phyloP scores from a whole-genome alignment of 495 filamentous ascomycete species.

The Podospora didyma region DNA sequence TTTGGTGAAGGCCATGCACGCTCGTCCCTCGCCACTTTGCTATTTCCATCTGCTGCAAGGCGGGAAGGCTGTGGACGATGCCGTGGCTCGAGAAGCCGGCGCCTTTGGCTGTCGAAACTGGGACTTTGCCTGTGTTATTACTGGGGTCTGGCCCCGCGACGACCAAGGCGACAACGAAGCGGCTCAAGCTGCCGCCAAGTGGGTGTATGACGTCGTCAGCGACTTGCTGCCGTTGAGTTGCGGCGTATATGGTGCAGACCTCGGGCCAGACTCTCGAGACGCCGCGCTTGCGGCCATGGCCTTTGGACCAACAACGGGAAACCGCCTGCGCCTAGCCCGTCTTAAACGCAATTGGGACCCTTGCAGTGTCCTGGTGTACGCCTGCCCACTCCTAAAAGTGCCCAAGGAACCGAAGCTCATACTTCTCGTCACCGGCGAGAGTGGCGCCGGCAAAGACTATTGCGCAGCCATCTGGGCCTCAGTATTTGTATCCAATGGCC shows the following conservation, averaged over 20 bases:
- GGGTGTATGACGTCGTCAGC: slow-evolving; percentile 53
- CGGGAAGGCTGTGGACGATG: slow-evolving; percentile 49
- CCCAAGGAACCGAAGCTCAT: slow-evolving; percentile 47
- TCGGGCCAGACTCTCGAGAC: slow-evolving; percentile 61
- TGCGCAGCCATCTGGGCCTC: slow-evolving; percentile 54
- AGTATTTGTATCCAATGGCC: slow-evolving; percentile 29
- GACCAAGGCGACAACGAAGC: slow-evolving; percentile 49
- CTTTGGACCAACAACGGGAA: slow-evolving; percentile 59
- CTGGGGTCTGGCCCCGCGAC: slow-evolving; percentile 58
- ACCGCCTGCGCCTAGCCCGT: slow-evolving; percentile 44
- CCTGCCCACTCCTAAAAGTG: slow-evolving; percentile 47
- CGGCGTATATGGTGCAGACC: slow-evolving; percentile 58
- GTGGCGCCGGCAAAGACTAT: slow-evolving; percentile 58
- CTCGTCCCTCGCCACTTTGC: slow-evolving; percentile 51
- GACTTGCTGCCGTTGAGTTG: slow-evolving; percentile 47
- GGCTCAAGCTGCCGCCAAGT: slow-evolving; percentile 40
- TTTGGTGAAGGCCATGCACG: slow-evolving; percentile 45
- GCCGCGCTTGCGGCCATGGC: slow-evolving; percentile 46
- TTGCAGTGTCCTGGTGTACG: slow-evolving; percentile 48
- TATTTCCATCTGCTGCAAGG: slow-evolving; percentile 64
- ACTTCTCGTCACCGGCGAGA: slow-evolving; percentile 58
- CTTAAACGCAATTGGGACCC: slow-evolving; percentile 54
- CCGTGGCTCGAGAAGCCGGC: slow-evolving; percentile 43
- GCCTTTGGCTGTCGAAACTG: slow-evolving; percentile 64
- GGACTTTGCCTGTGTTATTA: slow-evolving; percentile 61